Base-by-base conservation (phyloP, 352 stramenopile genomes). In the Phytophthora ramorum region DNA sequence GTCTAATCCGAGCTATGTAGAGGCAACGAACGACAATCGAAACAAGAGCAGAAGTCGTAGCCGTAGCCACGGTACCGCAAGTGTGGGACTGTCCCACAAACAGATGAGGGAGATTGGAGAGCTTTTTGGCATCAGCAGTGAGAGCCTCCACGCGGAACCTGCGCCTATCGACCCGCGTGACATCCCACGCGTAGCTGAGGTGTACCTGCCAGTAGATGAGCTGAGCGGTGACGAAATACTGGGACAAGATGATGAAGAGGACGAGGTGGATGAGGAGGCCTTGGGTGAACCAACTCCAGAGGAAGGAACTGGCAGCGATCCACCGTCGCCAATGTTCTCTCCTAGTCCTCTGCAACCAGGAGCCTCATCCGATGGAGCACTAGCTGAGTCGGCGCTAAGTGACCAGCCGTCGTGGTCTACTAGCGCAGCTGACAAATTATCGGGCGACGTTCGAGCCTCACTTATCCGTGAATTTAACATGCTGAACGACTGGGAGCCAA, bases 41-140 rank as follows among this genome's bases (percentile, higher is more conserved):
- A 62, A 28, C n/a, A 73, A 76, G 44, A 72, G 40, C 50, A 62
- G 58, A 38, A 77, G 60, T 51, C 58, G 51, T 7, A 80, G 56
- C 37, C 52, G 54, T 14, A 75, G 61, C 50, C 60, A 77, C 35
- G 56, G 61, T 7, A 50, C 54, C 30, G 44, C 53, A 14, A 56
- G 41, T 44, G 35, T 66, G 13, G 79, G 71, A 7, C 66, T 89
- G 38, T 75, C 78, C 0, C 55, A 65, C 14, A 70, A 83, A 47
- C 75, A 87, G 43, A 77, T 89, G 63, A 67, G 73, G 26, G 78
- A 87, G 34, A 76, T 89, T 3, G 67, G 68, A 47, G 76, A 83
- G 28, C 59, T 89, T 1, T 87, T 89, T 54, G 78, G 78, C 0
- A 78, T 89, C 16, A 58, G n/a, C 32, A 73, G 53, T 24, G 63